Evolutionary conservation across 2,329 filamentous ascomycete species (phyloP), one percentile per base, ranked within the genome.

Genomic region (Trichoderma arundinaceum): DNA sequence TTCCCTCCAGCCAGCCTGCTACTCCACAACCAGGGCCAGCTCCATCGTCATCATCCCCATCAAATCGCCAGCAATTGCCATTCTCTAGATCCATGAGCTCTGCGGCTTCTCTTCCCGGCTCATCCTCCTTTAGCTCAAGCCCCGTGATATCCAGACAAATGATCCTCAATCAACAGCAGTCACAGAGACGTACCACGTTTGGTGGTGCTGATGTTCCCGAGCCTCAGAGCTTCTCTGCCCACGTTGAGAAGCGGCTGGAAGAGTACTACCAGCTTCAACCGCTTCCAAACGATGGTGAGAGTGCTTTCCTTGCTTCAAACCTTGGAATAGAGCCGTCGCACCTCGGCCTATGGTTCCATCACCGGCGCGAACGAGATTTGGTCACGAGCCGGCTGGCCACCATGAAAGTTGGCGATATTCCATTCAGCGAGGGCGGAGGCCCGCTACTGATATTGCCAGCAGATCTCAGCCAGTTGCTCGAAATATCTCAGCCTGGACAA

Each of bases 331-430:
- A 86, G 64, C 78, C 80, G 3, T 74, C 77, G 54, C 82, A 86
- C 68, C 78, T 87, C 33, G 79, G 84, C 65, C 79, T 84, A 62
- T 87, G 84, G 84, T 86, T 86, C 70, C 80, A 83, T 66, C 82
- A 85, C 66, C 81, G 83, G 19, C 79, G 83, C 35, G 80, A 85
- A 57, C 80, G 80, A 56, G 82, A 85, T 67, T 74, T 77, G 17
- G 79, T 83, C 38, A 77, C 76, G 2, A 77, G 78, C 67, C 80
- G 80, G 54, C 74, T 85, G 6, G 81, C 82, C 41, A 79, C 74
- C 43, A 76, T 85, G 22, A 77, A 74, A 49, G 75, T 81, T 43
- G 78, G 78, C 19, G 78, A 80, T 32, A 71, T 74, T 7, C 72
- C 71, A 8, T 71, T 72, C 0, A 73, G 72, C 17, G 62, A 72